Conservation (phyloP, 2,329 filamentous ascomycete genomes). For the Penicillium sp. region DNA sequence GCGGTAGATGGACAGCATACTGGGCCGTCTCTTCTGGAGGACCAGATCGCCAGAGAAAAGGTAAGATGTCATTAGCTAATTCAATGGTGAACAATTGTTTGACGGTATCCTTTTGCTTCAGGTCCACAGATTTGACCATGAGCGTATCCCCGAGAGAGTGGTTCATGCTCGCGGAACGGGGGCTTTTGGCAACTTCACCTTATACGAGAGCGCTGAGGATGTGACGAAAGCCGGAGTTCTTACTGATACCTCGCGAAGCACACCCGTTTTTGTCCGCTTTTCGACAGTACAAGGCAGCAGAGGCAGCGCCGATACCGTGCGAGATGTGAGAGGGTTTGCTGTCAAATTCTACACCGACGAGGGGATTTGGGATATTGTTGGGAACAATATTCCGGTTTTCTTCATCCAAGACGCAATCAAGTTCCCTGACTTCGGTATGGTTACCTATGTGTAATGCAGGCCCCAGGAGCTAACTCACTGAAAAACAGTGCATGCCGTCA, state of each 20-base stretch:
- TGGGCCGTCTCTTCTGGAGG: conserved; percentile 67
- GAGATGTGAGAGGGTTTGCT: conserved; percentile 72
- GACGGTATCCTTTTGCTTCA: conserved; percentile 9
- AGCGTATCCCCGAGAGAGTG: too few relatives aligned
- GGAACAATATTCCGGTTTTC: too few relatives aligned
- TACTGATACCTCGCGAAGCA: conserved; percentile 63
- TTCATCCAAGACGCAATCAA: neutral
- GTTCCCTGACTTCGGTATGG: conserved; percentile 11
- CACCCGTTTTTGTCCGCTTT: conserved; percentile 65
- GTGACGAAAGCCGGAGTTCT: conserved; percentile 60
- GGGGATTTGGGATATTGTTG: conserved; percentile 59
- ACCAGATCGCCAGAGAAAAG: conserved; percentile 68
- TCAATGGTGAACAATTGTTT: too few relatives aligned
- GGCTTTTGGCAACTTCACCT: conserved; percentile 63
- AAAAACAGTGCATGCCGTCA: conserved; percentile 34
- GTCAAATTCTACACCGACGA: conserved; percentile 73
- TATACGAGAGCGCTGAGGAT: conserved; percentile 59
- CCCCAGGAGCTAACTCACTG: neutral
- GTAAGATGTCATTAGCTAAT: conserved; percentile 37
- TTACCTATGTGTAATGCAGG: conserved; percentile 31
- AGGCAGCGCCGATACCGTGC: conserved; percentile 47
- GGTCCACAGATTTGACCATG: conserved; percentile 62
- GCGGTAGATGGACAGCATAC: conserved; percentile 57
- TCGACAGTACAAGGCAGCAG: conserved; percentile 71
- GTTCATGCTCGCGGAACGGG: conserved; percentile 58